Base-by-base conservation (phyloP, 2,329 filamentous ascomycete species). In the Fusarium nematophilum region DNA sequence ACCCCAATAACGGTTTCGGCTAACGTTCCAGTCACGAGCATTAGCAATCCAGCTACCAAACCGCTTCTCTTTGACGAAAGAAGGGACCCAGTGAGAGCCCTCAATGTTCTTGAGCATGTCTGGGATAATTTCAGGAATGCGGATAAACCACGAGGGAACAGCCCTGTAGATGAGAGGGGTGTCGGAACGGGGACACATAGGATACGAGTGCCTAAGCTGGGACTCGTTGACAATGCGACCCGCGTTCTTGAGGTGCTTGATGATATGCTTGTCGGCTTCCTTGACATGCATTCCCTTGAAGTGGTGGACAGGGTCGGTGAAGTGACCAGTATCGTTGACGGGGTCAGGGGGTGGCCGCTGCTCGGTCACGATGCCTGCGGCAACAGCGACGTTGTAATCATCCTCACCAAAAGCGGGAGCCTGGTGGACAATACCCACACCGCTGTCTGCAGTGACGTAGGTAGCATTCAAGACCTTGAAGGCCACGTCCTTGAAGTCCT, bases 21-120 rank as follows among this genome's bases (percentile, higher is more conserved):
- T 95, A 26, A 98, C 90, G 72, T 97, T 96, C 94, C 94, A 98
- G 75, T 98, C 94, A 55, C 90, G 89, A 11, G 94, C 93, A 72
- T 94, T 94, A 56, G 85, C 81, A 60, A 98, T 94, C 94, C 94
- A 97, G 78, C 88, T 95, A 38, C 89, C 86, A 69, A 98, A 98
- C 11, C 94, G 88, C 72, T 89, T 91, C 69, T 97, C 93, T 75
- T 97, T 97, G 59, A 98, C 93, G 67, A 91, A 91, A 2, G 85
- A 87, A 2, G 94, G 94, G 1, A 96, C 92, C 94, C 94, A 98
- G 72, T 96, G 91, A 7, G 93, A 95, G 11, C 86, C 85, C 70
- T 96, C 90, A 56, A 97, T 93, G 65, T 94, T 95, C 68, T 91
- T 82, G n/a, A 97, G 81, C 89, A 98, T 94, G 63, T 93, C 81